Evolutionary conservation across 768 basidiomycete genomes (phyloP), one percentile per base, ranked within the genome.

Genomic region (Collybiopsis luxurians): DNA sequence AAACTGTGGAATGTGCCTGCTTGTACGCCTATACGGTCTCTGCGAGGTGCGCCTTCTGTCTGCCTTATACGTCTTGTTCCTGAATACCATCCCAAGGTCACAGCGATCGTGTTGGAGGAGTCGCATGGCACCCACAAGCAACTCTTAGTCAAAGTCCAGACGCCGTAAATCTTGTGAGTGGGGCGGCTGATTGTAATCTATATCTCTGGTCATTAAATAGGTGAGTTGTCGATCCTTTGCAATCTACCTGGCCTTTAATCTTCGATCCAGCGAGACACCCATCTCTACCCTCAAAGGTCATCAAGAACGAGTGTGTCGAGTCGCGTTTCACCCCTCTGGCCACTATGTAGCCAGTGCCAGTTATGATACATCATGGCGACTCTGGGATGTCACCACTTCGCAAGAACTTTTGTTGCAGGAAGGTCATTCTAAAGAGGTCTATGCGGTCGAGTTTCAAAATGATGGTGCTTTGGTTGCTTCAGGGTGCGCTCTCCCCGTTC

Each of bases 371-470:
- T 92, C 96, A 26, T 99, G 97, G 97, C 78, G 97, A 43, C 71
- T 98, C 52, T 99, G 97, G 97, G 96, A 99, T 70, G 88, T 94
- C 13, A 79, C 80, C 51, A 90, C 86, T 0, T 75, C 85, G 1
- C 86, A 85, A 69, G 93, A 97, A 64, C 69, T 99, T 11, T 73
- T 96, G 27, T 71, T 95, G 11, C 97, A 99, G 71, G 95, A 98
- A 70, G 97, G 97, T 0, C 97, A 99, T 67, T 94, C 94, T 3
- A 95, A 95, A 67, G 95, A 97, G 67, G 95, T 98, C 0, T 98
- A 96, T 67, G 78, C 92, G 1, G 80, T 99, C n/a, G 92, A 93
- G 60, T 98, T 97, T 68, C 97, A 99, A 68, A 83, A 87, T 63
- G 97, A 98, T 69, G 97, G 97, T 2, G 87, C 95, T 9, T 75